Evolutionary conservation across 139 green algal species (phyloP), one percentile per base, ranked within the genome.

Genomic region (Gonium pectorale): DNA sequence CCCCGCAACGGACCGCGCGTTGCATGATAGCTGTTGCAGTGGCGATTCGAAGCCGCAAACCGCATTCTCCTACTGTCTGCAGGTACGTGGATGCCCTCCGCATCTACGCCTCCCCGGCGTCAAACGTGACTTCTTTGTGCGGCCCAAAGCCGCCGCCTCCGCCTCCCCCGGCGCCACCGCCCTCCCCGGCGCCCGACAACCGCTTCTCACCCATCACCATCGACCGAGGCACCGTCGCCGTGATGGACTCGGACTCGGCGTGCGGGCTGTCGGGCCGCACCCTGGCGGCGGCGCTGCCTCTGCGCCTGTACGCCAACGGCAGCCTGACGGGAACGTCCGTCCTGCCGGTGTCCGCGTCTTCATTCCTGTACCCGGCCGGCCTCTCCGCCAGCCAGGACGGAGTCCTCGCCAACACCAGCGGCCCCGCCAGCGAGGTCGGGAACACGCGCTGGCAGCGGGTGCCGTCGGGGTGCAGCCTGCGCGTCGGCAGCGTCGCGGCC

Each of bases 401-500:
- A 1, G 49, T 67, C 1, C 70, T 46, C 31, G 70, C 70, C 9
- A 49, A 64, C 70, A 15, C 27, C 68, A 62, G 26, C 44, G 19
- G 6, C 43, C 13, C 44, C 44, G 21, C 8, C 43, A n/a, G 56
- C 56, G 79, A 71, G 31, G 6, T 54, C 3, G 67, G 49, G 33
- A 85, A 85, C 44, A 85, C 79, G 27, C n/a, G 19, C 22, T 85
- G 79, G 79, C 64, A 35, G 43, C 43, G 17, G 37, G 35, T 40
- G 29, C 79, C 64, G 5, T 35, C 66, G 26, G 80, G 80, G 29
- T 86, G 80, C 46, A 86, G 80, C 67, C 41, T 86, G 51, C 66
- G 80, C 6, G 0, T 79, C 26, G 67, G 33, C 38, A 86, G 80
- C 35, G 27, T 31, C 3, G 38, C 66, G 15, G 49, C 33, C 9